These are phyloP conservation scores for Scutellaria baicalensis DNA, from an alignment of 257 asterid species.

Conservation along the genomic window DNA sequence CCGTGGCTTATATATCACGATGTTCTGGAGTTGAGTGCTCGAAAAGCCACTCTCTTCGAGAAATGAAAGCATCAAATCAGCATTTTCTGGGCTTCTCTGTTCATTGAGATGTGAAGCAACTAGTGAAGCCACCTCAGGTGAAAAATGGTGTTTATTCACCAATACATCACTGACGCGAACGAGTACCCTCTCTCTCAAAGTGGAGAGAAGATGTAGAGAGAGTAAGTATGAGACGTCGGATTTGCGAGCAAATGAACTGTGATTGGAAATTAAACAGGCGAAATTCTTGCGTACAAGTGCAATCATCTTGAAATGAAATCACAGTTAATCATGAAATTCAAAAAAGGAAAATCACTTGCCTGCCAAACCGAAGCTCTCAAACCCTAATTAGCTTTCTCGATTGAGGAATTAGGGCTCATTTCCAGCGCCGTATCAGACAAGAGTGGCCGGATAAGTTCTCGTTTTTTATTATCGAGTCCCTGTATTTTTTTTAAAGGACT, in stretches of 20 bases:
- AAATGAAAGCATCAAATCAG: constrained; percentile 1
- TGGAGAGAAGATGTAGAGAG: not conserved
- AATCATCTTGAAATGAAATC: not conserved
- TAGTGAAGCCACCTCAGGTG: constrained; percentile 8
- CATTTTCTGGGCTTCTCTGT: not conserved
- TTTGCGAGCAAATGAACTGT: not conserved
- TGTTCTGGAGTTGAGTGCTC: constrained; percentile 15
- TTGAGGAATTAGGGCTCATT: not conserved
- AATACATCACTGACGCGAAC: not conserved
- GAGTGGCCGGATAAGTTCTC: not conserved
- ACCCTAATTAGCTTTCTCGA: too few relatives aligned
- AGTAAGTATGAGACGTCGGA: not conserved
- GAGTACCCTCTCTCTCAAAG: not conserved
- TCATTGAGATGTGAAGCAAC: constrained; percentile 1
- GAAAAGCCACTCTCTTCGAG: constrained; percentile 29
- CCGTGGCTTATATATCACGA: constrained; percentile 5
- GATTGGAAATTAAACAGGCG: not conserved
- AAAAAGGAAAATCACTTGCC: not conserved
- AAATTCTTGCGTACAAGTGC: not conserved
- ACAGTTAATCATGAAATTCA: not conserved
- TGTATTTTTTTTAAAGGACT: too few relatives aligned
- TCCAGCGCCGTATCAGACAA: not conserved
- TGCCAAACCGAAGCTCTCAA: not conserved
- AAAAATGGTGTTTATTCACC: constrained; percentile 10
- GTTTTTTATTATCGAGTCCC: too few relatives aligned